Conservation (phyloP, 2,329 filamentous ascomycete genomes). For the Penicillium sp. region DNA sequence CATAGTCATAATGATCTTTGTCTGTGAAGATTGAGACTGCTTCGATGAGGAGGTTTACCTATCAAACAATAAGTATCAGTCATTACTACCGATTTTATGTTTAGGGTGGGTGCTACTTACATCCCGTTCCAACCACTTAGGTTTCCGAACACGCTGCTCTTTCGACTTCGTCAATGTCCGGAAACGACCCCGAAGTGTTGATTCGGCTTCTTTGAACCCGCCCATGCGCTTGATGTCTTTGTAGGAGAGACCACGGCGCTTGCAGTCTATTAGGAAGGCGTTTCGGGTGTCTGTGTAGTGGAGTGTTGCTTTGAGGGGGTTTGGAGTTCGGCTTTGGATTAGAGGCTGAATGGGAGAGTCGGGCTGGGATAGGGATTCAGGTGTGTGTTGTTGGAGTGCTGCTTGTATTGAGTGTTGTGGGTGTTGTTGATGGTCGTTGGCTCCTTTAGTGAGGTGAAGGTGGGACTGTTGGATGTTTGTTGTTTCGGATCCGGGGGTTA, state of each 20-base stretch:
- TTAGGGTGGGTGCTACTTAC: conserved; percentile 26
- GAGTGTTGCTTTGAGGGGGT: conserved; percentile 4
- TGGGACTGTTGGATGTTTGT: neutral
- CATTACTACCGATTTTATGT: no score
- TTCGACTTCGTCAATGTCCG: conserved; percentile 49
- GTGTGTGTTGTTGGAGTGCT: neutral
- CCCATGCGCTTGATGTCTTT: conserved; percentile 48
- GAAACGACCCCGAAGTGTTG: conserved; percentile 49
- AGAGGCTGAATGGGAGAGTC: neutral
- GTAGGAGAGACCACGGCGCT: conserved; percentile 46
- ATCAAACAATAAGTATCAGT: neutral
- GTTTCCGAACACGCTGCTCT: conserved; percentile 47
- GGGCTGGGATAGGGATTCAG: neutral
- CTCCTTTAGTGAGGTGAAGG: neutral
- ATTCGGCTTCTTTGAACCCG: conserved; percentile 48
- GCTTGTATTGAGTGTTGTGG: neutral
- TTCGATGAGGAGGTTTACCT: conserved; percentile 44
- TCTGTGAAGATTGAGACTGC: conserved; percentile 34
- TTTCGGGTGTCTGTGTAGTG: conserved; percentile 33
- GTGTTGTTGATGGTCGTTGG: no score
- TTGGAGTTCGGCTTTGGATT: neutral
- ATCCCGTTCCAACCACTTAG: conserved; percentile 45
- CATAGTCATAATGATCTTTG: neutral
- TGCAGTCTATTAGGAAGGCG: conserved; percentile 42
- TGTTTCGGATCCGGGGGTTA: neutral